Conservation (phyloP, 2,329 filamentous ascomycete species). For the Cladosporium colombiae region DNA sequence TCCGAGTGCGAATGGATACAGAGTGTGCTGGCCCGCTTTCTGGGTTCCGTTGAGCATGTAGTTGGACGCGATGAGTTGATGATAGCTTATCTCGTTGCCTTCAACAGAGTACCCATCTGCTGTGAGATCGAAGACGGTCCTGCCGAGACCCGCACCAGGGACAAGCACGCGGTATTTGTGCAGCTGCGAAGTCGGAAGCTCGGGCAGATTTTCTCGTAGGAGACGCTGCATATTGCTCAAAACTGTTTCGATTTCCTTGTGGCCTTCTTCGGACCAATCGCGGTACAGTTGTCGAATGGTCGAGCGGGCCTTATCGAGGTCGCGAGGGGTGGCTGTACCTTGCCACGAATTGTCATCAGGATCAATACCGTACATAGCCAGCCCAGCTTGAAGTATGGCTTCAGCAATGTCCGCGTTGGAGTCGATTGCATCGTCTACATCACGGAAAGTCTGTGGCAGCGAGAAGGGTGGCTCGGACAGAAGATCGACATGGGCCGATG, state of each 20-base stretch:
- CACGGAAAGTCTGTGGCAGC: conserved; percentile 74
- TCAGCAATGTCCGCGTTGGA: conserved; percentile 80
- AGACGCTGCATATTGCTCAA: conserved; percentile 72
- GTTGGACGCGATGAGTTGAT: conserved; percentile 84
- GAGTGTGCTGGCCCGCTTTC: conserved; percentile 62
- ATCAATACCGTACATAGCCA: conserved; percentile 65
- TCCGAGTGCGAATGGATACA: conserved; percentile 83
- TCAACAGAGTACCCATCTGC: conserved; percentile 71
- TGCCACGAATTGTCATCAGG: conserved; percentile 60
- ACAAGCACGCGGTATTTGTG: conserved; percentile 65
- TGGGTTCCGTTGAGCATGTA: conserved; percentile 71
- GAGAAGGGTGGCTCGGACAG: conserved; percentile 80
- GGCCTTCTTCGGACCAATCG: conserved; percentile 85
- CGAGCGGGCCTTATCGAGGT: conserved; percentile 88
- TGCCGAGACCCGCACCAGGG: conserved; percentile 84
- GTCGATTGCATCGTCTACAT: conserved; percentile 85
- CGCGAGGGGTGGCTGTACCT: conserved; percentile 67
- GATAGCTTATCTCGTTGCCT: conserved; percentile 94
- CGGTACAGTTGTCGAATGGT: conserved; percentile 92
- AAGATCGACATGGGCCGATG: conserved; percentile 78
- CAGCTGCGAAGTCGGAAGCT: conserved; percentile 21
- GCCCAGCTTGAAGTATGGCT: conserved; percentile 69
- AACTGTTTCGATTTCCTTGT: conserved; percentile 70
- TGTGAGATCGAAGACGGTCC: conserved; percentile 86
- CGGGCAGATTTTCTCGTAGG: conserved; percentile 54